A percentile compares a stretch with the other conserved stretches of the same genome.
These are phyloP conservation scores for Ophiosphaerella narmari DNA, from an alignment of 2,329 filamentous ascomycete genomes.

Conservation along the genomic window DNA sequence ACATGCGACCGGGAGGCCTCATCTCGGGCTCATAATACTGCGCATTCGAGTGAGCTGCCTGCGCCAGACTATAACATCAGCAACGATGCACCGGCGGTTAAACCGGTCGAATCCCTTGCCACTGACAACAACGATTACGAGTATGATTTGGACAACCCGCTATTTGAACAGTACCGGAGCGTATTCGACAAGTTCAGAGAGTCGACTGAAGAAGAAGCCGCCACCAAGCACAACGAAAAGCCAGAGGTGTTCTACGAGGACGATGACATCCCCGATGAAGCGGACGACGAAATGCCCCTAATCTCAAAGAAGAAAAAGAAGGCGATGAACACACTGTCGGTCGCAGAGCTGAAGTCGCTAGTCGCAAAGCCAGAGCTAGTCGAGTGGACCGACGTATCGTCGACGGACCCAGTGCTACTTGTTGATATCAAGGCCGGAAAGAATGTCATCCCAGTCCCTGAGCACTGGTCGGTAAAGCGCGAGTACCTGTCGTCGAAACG, in stretches of 20 bases:
- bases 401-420: constrained; percentile 83
- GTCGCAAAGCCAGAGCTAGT: constrained; percentile 92
- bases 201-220: constrained; percentile 63
- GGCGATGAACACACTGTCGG: constrained; percentile 85
- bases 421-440: constrained; percentile 94
- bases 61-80: constrained; percentile 39
- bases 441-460: constrained; percentile 92
- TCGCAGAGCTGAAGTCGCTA: constrained; percentile 92
- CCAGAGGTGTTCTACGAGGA: constrained; percentile 84
- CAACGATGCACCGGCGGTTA: constrained; percentile 46
- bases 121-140: constrained; percentile 50
- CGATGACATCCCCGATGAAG: constrained; percentile 83
- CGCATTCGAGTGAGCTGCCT: constrained; percentile 46
- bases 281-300: constrained; percentile 70
- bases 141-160: constrained; percentile 70
- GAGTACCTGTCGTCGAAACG: constrained; percentile 97
- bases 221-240: constrained; percentile 63
- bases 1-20: constrained; percentile 41
- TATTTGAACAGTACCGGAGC: constrained; percentile 81
- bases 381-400: constrained; percentile 95
- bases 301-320: constrained; percentile 96
- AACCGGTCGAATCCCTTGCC: constrained; percentile 50
- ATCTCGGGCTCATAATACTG: constrained; percentile 38
- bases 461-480: constrained; percentile 93
- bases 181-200: constrained; percentile 76